Evolutionary conservation across 768 basidiomycete genomes (phyloP), one percentile per base, ranked within the genome.

Genomic region (Lentinula detonsa): DNA sequence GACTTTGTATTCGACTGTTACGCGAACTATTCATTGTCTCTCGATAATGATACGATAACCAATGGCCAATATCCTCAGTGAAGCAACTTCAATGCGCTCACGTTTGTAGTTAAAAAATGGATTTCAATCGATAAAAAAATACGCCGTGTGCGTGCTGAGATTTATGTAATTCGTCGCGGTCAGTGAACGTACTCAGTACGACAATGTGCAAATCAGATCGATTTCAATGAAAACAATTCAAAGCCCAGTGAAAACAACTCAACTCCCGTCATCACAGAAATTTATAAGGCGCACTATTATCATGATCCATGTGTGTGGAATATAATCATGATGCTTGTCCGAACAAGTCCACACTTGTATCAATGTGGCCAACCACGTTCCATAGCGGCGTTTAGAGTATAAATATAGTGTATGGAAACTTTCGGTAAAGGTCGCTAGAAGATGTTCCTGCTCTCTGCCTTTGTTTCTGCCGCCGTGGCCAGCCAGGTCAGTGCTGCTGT

Each of bases 1-100:
- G 85, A 91, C 65, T 91, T 84, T 75, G 71, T 67, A 2, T 82
- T 81, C 71, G 87, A 82, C 34, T 92, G 91, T 62, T 76, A 75
- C 61, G 81, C 68, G 33, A 81, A 81, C 68, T 80, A 78, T 64
- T 76, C 78, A 2, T 68, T 79, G 31, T 75, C 78, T 1, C 39
- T 56, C 11, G 55, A 67, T 13, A 76, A 76, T 1, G 77, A 79
- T 62, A 66, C 65, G n/a, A 78, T 81, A 57, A 64, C 72, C 9
- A 73, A 76, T 64, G 79, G 80, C 16, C 57, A 68, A 48, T 67
- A 63, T 56, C 70, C 72, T 46, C 49, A 61, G 49, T 63, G 43
- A 61, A n/a, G n/a, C n/a, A n/a, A n/a, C n/a, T n/a, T n/a, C n/a
- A n/a, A 39, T 39, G 37, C 37, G 37, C 2, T 39, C 37, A 39